Percentiles rank a stretch among this genome's conserved stretches.
Evolutionary conservation across 2,329 filamentous ascomycete species (phyloP).

Genomic region (Trichoderma breve): DNA sequence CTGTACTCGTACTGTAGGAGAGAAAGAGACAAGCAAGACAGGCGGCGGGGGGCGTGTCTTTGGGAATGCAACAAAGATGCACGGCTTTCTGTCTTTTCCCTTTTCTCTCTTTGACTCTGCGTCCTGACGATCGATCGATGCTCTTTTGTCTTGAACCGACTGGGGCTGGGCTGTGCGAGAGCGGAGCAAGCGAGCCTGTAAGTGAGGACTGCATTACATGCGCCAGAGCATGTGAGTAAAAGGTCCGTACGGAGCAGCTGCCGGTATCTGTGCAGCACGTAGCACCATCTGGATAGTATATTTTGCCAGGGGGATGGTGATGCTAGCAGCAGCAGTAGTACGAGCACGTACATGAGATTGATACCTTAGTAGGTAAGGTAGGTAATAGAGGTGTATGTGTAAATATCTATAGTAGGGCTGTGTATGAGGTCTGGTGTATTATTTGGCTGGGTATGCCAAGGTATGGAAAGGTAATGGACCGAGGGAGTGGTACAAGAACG

Average conservation of each 20-base stretch:
- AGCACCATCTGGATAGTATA: background rate
- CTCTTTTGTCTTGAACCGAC: slow-evolving; percentile 1
- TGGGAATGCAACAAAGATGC: slow-evolving; percentile 7
- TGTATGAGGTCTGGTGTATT: background rate
- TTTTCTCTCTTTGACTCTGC: background rate
- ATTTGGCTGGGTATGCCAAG: no score
- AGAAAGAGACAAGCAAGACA: background rate
- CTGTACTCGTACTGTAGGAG: background rate
- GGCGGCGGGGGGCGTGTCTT: slow-evolving; percentile 3
- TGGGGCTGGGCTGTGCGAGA: slow-evolving; percentile 9
- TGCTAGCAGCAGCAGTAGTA: background rate
- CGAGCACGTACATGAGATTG: background rate
- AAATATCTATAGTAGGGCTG: background rate
- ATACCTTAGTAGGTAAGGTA: background rate
- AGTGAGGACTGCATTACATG: slow-evolving; percentile 13
- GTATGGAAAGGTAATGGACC: background rate
- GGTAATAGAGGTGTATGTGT: background rate
- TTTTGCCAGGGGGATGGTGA: background rate
- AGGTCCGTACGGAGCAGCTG: background rate
- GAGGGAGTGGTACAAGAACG: background rate
- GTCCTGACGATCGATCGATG: slow-evolving; percentile 9
- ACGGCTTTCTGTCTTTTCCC: background rate
- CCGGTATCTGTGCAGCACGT: slow-evolving; percentile 1
- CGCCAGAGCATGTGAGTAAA: slow-evolving; percentile 13
- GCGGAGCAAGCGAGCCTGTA: slow-evolving; percentile 15